phyloP scores from a whole-genome alignment of 371 early-diverging fungal species.

The Basidiobolus meristosporus region DNA sequence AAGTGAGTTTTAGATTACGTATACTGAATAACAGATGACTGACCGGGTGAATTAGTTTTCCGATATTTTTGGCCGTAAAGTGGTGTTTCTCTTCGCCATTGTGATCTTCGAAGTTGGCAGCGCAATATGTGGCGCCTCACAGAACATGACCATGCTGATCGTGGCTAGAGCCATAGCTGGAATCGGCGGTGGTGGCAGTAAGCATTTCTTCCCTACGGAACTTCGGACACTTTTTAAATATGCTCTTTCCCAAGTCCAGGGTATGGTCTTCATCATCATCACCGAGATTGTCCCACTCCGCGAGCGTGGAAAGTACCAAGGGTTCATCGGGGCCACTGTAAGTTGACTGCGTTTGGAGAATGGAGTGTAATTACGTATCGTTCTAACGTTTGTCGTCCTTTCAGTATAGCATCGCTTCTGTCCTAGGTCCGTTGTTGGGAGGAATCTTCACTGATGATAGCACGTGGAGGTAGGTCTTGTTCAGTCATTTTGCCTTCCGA shows the following conservation, averaged over 20 bases:
- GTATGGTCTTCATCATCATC: no score
- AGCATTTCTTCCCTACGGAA: no score
- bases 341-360: constrained; percentile 40
- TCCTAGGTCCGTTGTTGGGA: constrained; percentile 52
- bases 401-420: constrained; percentile 22
- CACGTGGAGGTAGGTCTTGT: constrained; percentile 28
- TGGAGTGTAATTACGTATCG: constrained; percentile 26
- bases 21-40: no score
- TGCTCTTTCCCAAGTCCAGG: no score
- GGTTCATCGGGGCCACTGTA: no score
- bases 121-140: constrained; percentile 28
- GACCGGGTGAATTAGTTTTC: no score
- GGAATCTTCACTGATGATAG: constrained; percentile 42
- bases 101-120: constrained; percentile 30
- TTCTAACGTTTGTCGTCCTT: constrained; percentile 29
- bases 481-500: no score
- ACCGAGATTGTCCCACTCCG: no score
- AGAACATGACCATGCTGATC: constrained; percentile 34
- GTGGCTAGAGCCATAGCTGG: constrained; percentile 54
- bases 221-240: no score
- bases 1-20: no score
- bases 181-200: constrained; percentile 60
- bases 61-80: constrained; percentile 50
- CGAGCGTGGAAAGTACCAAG: no score
- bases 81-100: constrained; percentile 27